Evolutionary conservation across 768 basidiomycete genomes (phyloP).

Genomic region (Russula griseocarnosa): DNA sequence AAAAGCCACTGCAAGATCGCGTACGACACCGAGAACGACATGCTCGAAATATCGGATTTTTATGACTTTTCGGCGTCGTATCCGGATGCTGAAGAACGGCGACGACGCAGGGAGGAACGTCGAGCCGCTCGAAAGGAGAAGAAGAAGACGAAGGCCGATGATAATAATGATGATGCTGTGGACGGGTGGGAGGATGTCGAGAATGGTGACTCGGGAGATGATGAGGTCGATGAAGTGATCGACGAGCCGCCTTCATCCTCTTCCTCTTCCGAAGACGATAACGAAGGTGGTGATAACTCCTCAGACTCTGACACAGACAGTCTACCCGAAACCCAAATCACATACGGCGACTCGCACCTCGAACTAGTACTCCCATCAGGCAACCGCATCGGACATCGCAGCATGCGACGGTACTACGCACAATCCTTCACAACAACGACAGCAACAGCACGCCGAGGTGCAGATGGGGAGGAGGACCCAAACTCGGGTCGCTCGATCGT

Average conservation of each 20-base stretch:
- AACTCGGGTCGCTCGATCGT: conserved; percentile 75
- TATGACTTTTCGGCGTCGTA: conserved; percentile 90
- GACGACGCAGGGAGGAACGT: conserved; percentile 25
- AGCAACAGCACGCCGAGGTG: too few species aligned
- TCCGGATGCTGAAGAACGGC: conserved; percentile 44
- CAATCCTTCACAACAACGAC: conserved; percentile 54
- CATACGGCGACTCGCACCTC: conserved; percentile 73
- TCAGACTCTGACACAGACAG: conserved; percentile 41
- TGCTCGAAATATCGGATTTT: conserved; percentile 84
- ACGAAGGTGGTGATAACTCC: conserved; percentile 32
- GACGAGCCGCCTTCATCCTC: conserved; percentile 31
- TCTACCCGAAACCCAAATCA: conserved; percentile 52
- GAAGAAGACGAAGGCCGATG: neutral
- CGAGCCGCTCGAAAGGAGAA: conserved; percentile 2
- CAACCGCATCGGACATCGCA: conserved; percentile 86
- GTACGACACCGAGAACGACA: conserved; percentile 76
- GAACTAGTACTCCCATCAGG: conserved; percentile 95
- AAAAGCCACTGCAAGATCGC: conserved; percentile 96
- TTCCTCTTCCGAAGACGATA: conserved; percentile 25
- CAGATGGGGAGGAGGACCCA: conserved; percentile 44
- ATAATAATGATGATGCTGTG: conserved; percentile 19
- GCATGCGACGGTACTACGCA: conserved; percentile 78
- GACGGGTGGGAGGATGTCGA: conserved; percentile 36
- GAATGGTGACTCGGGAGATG: conserved; percentile 31
- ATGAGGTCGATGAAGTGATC: conserved; percentile 36